Evolutionary conservation across 2,329 filamentous ascomycete species (phyloP).

Genomic region (Colletotrichum sp.): DNA sequence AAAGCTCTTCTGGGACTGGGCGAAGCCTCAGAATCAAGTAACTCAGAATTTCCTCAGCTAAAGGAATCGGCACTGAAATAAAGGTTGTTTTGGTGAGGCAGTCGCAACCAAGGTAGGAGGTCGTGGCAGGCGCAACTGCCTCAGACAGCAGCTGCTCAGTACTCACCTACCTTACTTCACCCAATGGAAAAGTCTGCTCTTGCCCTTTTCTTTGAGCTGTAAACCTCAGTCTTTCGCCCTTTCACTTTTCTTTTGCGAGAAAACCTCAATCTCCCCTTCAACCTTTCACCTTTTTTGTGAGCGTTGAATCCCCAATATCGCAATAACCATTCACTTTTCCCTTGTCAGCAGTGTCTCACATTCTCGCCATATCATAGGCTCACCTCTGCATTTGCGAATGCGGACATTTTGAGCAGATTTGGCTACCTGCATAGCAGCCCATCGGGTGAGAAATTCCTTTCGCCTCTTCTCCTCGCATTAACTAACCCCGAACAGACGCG

Average conservation of each 20-base stretch:
- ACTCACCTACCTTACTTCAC: neutral
- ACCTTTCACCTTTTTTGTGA: neutral
- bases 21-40: neutral
- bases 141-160: neutral
- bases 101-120: neutral
- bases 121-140: neutral
- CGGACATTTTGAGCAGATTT: neutral
- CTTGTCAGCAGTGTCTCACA: neutral
- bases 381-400: neutral
- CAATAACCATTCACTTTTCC: neutral
- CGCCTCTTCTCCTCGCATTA: neutral
- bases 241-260: neutral
- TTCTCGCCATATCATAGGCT: neutral
- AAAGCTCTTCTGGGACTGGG: neutral
- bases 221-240: neutral
- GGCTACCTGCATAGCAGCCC: neutral
- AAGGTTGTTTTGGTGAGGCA: neutral
- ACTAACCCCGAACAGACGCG: neutral
- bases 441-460: neutral
- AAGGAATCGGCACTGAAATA: neutral
- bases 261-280: neutral
- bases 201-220: neutral
- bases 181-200: neutral
- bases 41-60: fast-evolving
- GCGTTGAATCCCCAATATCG: neutral